Percentiles rank a stretch among this genome's conserved stretches.
Evolutionary conservation across 768 basidiomycete genomes (phyloP).

Genomic region (Cystobasidium onofrii): DNA sequence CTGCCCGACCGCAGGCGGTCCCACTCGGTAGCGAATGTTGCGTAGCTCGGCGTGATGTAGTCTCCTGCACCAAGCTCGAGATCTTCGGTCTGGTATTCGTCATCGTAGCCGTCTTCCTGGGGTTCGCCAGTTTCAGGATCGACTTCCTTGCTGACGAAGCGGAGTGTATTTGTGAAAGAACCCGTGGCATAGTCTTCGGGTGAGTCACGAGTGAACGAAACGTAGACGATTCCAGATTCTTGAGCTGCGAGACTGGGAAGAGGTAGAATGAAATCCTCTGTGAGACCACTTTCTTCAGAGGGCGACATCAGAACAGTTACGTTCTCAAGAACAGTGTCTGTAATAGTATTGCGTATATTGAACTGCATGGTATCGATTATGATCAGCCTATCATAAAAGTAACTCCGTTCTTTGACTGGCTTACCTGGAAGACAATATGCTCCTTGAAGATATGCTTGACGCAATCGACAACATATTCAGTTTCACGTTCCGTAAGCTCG

Average conservation of each 20-base stretch:
- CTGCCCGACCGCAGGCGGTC: conserved; percentile 73
- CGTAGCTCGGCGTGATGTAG: conserved; percentile 92
- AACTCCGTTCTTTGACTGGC: conserved; percentile 37
- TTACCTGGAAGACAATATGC: conserved; percentile 91
- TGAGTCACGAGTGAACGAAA: conserved; percentile 76
- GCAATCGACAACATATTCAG: conserved; percentile 92
- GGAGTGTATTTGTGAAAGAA: conserved; percentile 82
- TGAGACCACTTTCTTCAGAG: conserved; percentile 63
- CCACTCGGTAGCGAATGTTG: conserved; percentile 89
- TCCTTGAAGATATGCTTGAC: conserved; percentile 96
- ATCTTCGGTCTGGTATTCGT: conserved; percentile 96
- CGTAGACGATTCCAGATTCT: conserved; percentile 81
- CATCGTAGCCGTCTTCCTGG: conserved; percentile 97
- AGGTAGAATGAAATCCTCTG: conserved; percentile 91
- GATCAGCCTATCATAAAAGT: no score
- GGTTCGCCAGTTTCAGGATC: conserved; percentile 92
- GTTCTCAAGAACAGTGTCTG: conserved; percentile 87
- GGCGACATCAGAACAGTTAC: conserved; percentile 89
- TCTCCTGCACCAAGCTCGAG: conserved; percentile 87
- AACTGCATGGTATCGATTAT: conserved; percentile 54
- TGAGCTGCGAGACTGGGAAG: conserved; percentile 60
- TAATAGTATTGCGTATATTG: conserved; percentile 93
- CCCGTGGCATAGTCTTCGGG: conserved; percentile 70
- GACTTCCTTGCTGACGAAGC: conserved; percentile 93
- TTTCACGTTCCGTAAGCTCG: conserved; percentile 90